phyloP scores from a whole-genome alignment of 1,139 yeast genomes.

The Eremothecium cymbalariae region DNA sequence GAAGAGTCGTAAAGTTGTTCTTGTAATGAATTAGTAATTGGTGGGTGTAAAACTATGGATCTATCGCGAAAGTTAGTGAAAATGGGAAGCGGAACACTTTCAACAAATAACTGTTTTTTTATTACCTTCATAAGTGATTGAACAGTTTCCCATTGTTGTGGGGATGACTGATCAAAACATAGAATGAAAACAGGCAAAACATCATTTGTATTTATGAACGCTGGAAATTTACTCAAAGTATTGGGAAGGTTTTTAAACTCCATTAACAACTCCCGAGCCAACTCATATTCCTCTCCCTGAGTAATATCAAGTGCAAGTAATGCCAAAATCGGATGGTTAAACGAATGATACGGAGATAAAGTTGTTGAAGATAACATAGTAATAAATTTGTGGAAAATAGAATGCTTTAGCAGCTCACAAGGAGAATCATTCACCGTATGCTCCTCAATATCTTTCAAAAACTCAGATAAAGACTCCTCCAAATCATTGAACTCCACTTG shows the following conservation, averaged over 20 bases:
- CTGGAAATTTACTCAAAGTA: constrained; percentile 38
- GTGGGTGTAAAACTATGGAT: constrained; percentile 30
- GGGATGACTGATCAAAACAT: constrained; percentile 27
- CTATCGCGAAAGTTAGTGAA: constrained; percentile 21
- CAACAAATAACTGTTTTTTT: constrained; percentile 34
- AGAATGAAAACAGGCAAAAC: constrained; percentile 40
- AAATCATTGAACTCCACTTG: constrained; percentile 30
- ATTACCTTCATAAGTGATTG: constrained; percentile 29
- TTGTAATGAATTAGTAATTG: constrained; percentile 44
- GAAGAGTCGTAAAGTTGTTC: constrained; percentile 68
- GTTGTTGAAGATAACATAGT: constrained; percentile 52
- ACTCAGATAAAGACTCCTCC: constrained; percentile 30
- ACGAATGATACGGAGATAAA: constrained; percentile 75
- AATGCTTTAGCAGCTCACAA: constrained; percentile 32
- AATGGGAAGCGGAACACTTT: constrained; percentile 30
- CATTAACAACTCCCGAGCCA: constrained; percentile 47
- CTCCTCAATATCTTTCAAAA: constrained; percentile 31
- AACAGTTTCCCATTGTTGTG: constrained; percentile 27
- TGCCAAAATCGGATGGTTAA: constrained; percentile 83
- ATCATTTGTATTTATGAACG: constrained; percentile 51
- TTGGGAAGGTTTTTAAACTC: constrained; percentile 37
- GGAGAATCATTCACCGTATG: constrained; percentile 23
- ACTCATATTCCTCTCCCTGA: constrained; percentile 34
- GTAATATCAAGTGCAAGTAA: constrained; percentile 47
- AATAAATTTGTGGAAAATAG: constrained; percentile 53